Base-by-base conservation (phyloP, 148 eudicot genomes). In the Vaccinium darrowii region DNA sequence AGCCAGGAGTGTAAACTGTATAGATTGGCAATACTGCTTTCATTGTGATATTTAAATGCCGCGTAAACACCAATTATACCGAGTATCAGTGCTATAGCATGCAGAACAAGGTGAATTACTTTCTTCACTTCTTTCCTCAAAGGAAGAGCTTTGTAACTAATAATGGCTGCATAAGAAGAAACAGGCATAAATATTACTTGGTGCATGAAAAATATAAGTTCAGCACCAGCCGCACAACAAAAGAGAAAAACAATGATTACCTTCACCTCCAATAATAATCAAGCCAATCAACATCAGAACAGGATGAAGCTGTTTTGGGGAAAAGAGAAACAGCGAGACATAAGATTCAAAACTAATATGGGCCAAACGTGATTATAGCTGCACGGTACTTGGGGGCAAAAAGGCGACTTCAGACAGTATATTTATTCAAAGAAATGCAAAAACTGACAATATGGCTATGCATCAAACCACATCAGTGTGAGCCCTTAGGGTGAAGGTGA, bases 1-100 rank as follows among this genome's bases (percentile, higher is more conserved):
- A 96, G 81, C 99, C 98, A 96, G 43, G 98, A 94, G 84, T 96
- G 99, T 81, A 96, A 90, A 74, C 99, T 96, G 92, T 96, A 96
- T 74, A 96, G 85, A 88, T 96, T 96, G 83, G 86, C 90, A 86
- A 94, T 91, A 54, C 87, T 75, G 72, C 92, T 92, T 85, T 96
- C 99, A 27, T 94, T 96, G 84, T 96, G 99, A 88, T 63, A 88
- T 88, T 93, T 95, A 90, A 96, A 96, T 43, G 98, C 97, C 5
- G 92, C 90, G 62, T 88, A 93, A 23, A 96, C 86, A 21, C 98
- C 99, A 72, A 93, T 80, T 51, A 95, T 93, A 18, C 95, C 99
- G 8, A 96, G 97, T 82, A 91, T 79, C 21, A 96, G 90, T 30
- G 99, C 98, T 25, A 93, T 79, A 30, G 93, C 93, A 83, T 96